Evolutionary conservation across 495 filamentous ascomycete species (phyloP), one percentile per base, ranked within the genome.

Genomic region (Aspergillus asperescens): DNA sequence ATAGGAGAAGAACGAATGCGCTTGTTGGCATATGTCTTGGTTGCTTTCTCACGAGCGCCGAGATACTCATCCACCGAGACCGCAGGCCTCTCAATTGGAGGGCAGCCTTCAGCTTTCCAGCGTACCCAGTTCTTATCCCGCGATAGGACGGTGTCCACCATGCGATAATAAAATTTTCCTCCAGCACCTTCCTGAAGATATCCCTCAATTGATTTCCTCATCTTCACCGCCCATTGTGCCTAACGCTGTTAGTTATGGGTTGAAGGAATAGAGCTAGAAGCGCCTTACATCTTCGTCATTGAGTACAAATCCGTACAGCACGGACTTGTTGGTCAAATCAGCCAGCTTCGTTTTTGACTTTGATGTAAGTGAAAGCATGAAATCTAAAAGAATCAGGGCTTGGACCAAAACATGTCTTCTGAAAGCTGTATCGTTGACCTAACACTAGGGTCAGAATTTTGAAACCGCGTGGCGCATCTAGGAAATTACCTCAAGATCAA

Each of bases 81-180:
- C 5, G 88, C 74, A 13, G 86, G 79, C 34, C 81, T 77, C 55
- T 91, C 84, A 62, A 99, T 96, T 18, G 83, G 77, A 24, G 88
- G 90, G 66, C 93, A 97, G 44, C 81, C 85, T 67, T 97, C 93
- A 7, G 89, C 82, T 68, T 99, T 99, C 93, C 93, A 99, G 41
- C 88, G 86, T 35, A 91, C 90, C 93, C 93, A 99, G 59, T 96
- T 95, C 68, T 95, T 96, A 69, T 99, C 93, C 51, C 93, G 79
- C 5, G 89, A 87, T 18, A 99, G 77, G 15, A 97, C 90, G 4
- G 90, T 96, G 61, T 96, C 92, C 29, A 99, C 88, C 81, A 95
- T 90, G 23, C 93, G 87, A 64, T 88, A 88, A 68, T 96, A 99
- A 67, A 94, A 93, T 49, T 85, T 86, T 12, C 94, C 94, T 10